A percentile compares a stretch with the other conserved stretches of the same genome.
Conservation (phyloP, 2,329 filamentous ascomycete genomes). For the Atkinsonella texensis region DNA sequence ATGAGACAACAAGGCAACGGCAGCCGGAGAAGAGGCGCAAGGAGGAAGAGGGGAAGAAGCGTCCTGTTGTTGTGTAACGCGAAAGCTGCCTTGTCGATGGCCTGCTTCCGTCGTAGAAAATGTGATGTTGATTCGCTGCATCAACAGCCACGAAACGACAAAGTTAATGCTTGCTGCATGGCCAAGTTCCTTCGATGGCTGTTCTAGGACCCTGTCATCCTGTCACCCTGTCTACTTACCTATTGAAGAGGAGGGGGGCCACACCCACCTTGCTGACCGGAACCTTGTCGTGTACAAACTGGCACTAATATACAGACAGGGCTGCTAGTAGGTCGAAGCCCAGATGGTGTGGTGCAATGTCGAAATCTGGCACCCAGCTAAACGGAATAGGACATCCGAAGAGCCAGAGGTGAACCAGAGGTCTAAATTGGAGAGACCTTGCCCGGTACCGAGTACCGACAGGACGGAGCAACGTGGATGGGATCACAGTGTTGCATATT, state of each 20-base stretch:
- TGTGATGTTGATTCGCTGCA: neutral
- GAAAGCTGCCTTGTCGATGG: neutral
- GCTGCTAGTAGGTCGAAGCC: neutral
- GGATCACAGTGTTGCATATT: neutral
- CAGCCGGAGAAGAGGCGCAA: neutral
- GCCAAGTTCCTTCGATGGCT: no score
- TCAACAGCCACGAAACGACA: neutral
- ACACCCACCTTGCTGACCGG: no score
- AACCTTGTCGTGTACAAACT: no score
- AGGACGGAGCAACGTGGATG: neutral
- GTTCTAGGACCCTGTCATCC: neutral
- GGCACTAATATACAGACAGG: neutral
- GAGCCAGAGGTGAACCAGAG: no score
- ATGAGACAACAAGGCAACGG: neutral
- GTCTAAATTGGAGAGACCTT: neutral
- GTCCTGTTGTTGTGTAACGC: neutral
- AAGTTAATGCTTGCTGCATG: neutral
- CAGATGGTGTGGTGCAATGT: neutral
- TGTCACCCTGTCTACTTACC: neutral
- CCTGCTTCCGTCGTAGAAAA: neutral
- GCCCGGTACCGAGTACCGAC: conserved; percentile 1
- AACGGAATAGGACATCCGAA: neutral
- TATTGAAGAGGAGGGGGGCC: no score
- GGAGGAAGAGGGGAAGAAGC: neutral
- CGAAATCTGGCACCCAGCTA: neutral